Conservation (phyloP, 306 rosid genomes). For the Lagenaria siceraria region DNA sequence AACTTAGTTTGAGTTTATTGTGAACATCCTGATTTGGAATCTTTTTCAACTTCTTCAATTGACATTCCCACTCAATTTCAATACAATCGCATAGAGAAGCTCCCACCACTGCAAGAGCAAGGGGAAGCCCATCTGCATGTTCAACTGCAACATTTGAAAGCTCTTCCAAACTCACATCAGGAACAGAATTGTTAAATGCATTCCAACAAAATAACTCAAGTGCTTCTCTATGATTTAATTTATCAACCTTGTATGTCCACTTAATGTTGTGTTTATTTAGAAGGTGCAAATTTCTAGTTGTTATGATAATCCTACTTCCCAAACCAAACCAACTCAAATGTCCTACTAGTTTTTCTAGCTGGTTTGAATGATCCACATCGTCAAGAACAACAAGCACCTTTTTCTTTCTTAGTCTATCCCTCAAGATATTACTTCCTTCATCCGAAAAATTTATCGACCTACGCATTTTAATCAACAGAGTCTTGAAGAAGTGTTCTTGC, state of each 20-base stretch:
- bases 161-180: no score
- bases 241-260: no score
- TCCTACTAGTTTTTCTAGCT: background rate
- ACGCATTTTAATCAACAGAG: background rate
- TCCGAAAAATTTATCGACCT: background rate
- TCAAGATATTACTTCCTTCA: background rate
- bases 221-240: no score
- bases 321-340: background rate
- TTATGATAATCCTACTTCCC: conserved; percentile 10
- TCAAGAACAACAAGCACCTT: no score
- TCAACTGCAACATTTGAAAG: no score
- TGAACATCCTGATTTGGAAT: background rate
- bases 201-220: no score
- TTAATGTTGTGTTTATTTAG: no score
- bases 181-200: no score
- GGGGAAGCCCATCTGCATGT: background rate
- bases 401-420: no score
- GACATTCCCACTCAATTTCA: background rate
- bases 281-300: conserved; percentile 10
- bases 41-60: background rate
- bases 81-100: background rate
- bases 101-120: background rate
- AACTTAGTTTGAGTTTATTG: background rate
- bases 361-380: background rate
- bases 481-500: background rate